Conservation (phyloP, 2,329 filamentous ascomycete genomes). For the Monilinia laxa region DNA sequence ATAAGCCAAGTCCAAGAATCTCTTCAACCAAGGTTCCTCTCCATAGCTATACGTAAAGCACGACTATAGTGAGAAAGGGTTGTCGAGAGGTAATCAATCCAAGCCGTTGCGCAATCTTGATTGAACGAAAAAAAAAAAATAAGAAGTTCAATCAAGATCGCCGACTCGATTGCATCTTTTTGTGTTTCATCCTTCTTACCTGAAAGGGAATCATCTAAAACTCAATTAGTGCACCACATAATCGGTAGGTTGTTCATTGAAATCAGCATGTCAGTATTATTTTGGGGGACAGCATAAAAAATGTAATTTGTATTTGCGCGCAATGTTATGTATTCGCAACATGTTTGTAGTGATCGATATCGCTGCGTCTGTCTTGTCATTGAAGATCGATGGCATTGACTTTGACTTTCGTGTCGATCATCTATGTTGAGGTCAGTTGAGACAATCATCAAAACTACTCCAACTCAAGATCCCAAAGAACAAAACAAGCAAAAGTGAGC, state of each 20-base stretch:
- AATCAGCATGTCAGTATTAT: constrained; percentile 7
- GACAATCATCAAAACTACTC: constrained; percentile 5
- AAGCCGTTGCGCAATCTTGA: constrained; percentile 53
- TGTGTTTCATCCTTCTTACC: constrained; percentile 14
- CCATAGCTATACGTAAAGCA: constrained; percentile 50
- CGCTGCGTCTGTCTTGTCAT: constrained; percentile 18
- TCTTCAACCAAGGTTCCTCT: constrained; percentile 44
- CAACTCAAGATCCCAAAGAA: constrained; percentile 1
- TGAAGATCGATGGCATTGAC: constrained; percentile 22
- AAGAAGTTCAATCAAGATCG: constrained; percentile 13
- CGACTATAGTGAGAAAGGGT: constrained; percentile 31
- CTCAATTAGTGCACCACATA: not conserved
- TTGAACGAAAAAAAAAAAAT: constrained; percentile 32
- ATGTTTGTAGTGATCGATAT: constrained; percentile 21
- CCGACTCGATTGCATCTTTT: not conserved
- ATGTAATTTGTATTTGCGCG: constrained; percentile 7
- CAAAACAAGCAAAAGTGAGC: not conserved
- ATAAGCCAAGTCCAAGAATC: not conserved
- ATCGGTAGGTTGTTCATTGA: not conserved
- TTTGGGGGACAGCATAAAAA: constrained; percentile 10
- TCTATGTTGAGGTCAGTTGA: constrained; percentile 22
- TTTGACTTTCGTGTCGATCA: constrained; percentile 22
- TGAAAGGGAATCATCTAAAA: not conserved
- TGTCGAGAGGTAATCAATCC: constrained; percentile 27
- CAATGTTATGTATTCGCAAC: constrained; percentile 15